Base-by-base conservation (phyloP, 1,284 basidiomycete genomes). In the Leccinum pachyderme region DNA sequence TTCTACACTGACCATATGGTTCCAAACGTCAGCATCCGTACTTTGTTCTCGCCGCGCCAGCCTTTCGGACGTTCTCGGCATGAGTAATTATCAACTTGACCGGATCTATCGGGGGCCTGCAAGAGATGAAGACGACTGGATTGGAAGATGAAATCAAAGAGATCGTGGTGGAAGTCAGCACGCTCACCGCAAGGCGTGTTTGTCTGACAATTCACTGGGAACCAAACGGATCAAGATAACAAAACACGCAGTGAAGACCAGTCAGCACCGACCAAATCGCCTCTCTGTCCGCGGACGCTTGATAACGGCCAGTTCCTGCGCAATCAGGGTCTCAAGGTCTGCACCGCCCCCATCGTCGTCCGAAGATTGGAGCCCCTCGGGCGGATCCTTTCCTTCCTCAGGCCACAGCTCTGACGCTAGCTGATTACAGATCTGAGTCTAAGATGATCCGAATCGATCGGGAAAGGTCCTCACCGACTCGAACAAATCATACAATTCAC, bases 121-220 rank as follows among this genome's bases (percentile, higher is more conserved):
- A 91, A 7, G 87, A 84, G 50, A 93, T 87, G 69, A 91, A 92
- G 22, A 90, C 73, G 13, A 91, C 89, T 92, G 58, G 9, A 47
- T 46, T 18, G 18, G 32, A 56, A 47, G 41, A 59, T 8, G 56
- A 48, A 29, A 39, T 50, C 27, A 25, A 25, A 41, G 25, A 27
- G 24, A 45, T 45, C 43, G 13, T 27, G 15, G 27, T 44, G 25
- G 25, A 7, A 13, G 7, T 44, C 44, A 52, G 41, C 11, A 43
- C n/a, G 37, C 73, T 41, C 69, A 91, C 90, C 82, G 55, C 90
- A 93, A 43, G 84, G 80, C 0, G 88, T 91, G 63, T 88, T 84
- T 0, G 89, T 91, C 61, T 83, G 80, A 60, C 85, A 89, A 63
- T 83, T 91, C 5, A 74, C 89, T 92, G 33, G 27, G 51, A 27